These are phyloP conservation scores for Astrocystis sublimbata DNA, from an alignment of 495 filamentous ascomycete genomes.

Conservation along the genomic window DNA sequence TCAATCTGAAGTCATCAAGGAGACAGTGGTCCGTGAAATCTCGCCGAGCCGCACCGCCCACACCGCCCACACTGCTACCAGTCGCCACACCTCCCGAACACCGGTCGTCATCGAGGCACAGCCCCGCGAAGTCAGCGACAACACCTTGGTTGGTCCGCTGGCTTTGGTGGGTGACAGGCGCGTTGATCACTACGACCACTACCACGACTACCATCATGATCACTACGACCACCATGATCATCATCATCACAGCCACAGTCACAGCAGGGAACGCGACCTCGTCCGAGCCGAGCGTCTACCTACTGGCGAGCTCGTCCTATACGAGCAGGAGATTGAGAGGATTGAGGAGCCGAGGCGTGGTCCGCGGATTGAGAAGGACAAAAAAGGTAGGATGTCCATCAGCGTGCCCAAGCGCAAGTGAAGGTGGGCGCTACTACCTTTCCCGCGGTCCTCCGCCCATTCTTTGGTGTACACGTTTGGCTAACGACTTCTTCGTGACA, in stretches of 20 bases:
- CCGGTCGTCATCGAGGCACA: slow-evolving; percentile 37
- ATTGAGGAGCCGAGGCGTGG: slow-evolving; percentile 55
- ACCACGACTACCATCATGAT: slow-evolving; percentile 26
- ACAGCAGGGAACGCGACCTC: slow-evolving; percentile 44
- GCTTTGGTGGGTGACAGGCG: slow-evolving; percentile 52
- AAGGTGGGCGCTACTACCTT: slow-evolving; percentile 34
- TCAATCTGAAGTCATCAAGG: slow-evolving; percentile 43
- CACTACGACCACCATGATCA: too few relatives aligned
- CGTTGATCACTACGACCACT: slow-evolving; percentile 31
- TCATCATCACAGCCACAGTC: slow-evolving; percentile 27
- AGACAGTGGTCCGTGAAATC: slow-evolving; percentile 39
- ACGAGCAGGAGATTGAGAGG: slow-evolving; percentile 55
- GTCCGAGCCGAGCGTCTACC: slow-evolving; percentile 49
- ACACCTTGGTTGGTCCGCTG: slow-evolving; percentile 53
- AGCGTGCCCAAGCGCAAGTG: slow-evolving; percentile 56
- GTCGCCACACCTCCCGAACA: slow-evolving; percentile 11
- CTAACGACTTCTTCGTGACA: slow-evolving; percentile 26
- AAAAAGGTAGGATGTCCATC: slow-evolving; percentile 81
- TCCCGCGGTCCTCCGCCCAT: slow-evolving; percentile 1
- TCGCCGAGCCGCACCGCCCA: slow-evolving; percentile 39
- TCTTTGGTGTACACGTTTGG: background rate
- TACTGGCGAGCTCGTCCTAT: slow-evolving; percentile 54
- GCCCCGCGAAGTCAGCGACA: slow-evolving; percentile 47
- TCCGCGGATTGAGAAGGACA: slow-evolving; percentile 75
- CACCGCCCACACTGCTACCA: slow-evolving; percentile 28